These are phyloP conservation scores for Pythium plurisporium DNA, from an alignment of 352 stramenopile species.

Conservation along the genomic window DNA sequence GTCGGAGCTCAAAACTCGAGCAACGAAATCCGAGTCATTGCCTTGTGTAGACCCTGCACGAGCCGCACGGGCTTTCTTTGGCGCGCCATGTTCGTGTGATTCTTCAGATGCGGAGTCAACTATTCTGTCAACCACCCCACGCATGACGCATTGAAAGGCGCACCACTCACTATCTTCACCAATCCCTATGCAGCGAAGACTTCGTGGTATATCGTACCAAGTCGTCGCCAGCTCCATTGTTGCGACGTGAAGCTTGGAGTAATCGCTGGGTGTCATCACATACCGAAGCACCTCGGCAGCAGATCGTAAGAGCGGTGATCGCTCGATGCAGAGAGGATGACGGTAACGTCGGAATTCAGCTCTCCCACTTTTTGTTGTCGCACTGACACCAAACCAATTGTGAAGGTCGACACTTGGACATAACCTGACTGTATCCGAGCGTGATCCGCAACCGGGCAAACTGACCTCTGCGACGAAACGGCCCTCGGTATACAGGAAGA, in stretches of 20 bases:
- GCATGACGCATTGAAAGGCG: constrained; percentile 6
- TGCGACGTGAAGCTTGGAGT: constrained; percentile 1
- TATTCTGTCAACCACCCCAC: neutral
- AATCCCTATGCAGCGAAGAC: neutral
- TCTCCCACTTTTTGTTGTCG: neutral
- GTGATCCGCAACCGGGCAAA: neutral
- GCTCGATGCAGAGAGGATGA: constrained; percentile 11
- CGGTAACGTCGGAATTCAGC: constrained; percentile 4
- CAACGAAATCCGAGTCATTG: neutral
- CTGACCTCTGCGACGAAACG: constrained; percentile 7
- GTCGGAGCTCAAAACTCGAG: constrained; percentile 4
- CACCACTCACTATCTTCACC: constrained; percentile 8
- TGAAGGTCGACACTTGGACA: neutral
- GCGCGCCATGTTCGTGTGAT: constrained; percentile 11
- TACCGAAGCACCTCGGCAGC: constrained; percentile 5
- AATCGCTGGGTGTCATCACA: constrained; percentile 4
- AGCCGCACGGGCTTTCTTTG: constrained; percentile 15
- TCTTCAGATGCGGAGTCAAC: neutral
- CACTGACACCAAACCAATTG: neutral
- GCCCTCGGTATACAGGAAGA: constrained; percentile 7
- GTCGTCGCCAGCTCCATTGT: neutral
- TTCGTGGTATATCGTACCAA: neutral
- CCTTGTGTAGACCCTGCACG: neutral
- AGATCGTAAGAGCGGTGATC: constrained; percentile 7
- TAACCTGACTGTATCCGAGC: neutral